phyloP scores from a whole-genome alignment of 495 filamentous ascomycete genomes.

The Xylona heveae region DNA sequence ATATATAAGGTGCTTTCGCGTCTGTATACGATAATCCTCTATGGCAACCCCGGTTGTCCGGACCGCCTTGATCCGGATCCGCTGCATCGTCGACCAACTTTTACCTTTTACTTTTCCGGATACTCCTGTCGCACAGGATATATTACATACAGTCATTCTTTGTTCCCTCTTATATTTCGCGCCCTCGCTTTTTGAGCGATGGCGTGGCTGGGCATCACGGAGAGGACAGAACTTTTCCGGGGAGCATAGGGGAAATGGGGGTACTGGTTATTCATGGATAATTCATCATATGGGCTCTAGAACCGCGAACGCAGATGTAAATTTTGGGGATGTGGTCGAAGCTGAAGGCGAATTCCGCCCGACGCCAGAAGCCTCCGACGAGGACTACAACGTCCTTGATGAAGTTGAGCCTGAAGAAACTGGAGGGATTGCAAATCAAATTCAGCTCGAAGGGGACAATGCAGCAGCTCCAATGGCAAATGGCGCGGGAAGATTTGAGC shows the following conservation, averaged over 20 bases:
- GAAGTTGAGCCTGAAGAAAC: slow-evolving; percentile 1
- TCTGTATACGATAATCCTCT: too few species aligned
- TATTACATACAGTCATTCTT: slow-evolving; percentile 2
- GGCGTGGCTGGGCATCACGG: neutral
- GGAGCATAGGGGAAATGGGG: slow-evolving; percentile 1
- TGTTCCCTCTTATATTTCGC: slow-evolving; percentile 2
- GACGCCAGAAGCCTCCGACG: too few species aligned
- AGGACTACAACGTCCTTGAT: too few species aligned
- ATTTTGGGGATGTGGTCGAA: neutral
- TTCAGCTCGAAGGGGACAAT: neutral
- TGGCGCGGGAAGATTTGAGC: neutral
- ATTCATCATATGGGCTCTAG: too few species aligned
- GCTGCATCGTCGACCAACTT: too few species aligned
- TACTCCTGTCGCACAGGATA: slow-evolving; percentile 4
- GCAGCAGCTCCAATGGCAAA: too few species aligned
- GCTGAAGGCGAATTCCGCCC: too few species aligned
- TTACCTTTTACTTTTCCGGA: slow-evolving; percentile 2
- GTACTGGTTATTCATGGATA: slow-evolving; percentile 1
- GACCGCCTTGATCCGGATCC: too few species aligned
- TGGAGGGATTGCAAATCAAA: slow-evolving; percentile 1
- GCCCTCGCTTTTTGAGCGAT: slow-evolving; percentile 1
- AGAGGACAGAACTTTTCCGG: neutral
- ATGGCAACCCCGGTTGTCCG: too few species aligned
- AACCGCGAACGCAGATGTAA: too few species aligned
- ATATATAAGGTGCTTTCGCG: too few species aligned